Base-by-base conservation (phyloP, 345 rosid genomes). In the Eucalyptus sp. region DNA sequence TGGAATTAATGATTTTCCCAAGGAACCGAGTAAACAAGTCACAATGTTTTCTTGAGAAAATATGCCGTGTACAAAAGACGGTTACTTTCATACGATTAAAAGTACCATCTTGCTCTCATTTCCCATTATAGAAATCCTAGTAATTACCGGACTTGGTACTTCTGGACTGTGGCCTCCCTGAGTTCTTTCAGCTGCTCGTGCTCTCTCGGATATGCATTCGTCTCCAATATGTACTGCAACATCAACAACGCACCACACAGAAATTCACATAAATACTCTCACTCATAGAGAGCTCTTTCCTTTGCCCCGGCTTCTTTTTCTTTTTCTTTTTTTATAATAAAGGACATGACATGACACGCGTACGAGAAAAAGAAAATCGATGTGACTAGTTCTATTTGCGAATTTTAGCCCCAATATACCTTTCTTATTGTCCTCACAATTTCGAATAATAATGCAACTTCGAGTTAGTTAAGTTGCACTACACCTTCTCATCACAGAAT, bases 191-290 rank as follows among this genome's bases (percentile, higher is more conserved):
- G 94, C 33, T 91, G 92, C 56, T 90, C 86, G 56, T 92, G 94
- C 88, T 95, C 96, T 86, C 92, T 92, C 13, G 95, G 96, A 83
- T 90, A 94, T 6, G 90, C 95, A 80, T 90, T 93, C 24, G 94
- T 93, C 50, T 93, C 93, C 16, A 81, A 79, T 8, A 94, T 86
- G 80, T 94, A 94, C 95, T 94, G 89, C 60, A 71, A 48, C 41
- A 66, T 10, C 37, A n/a, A 2, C 13, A 17, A 3, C 33, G 2
- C 12, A 87, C 41, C 33, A 14, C 18, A 29, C 66, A 60, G 29
- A 29, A 62, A 62, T 13, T 3, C 33, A 62, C 71, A 29, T 4
- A 13, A 29, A 13, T 62, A 14, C 71, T 62, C 71, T 29, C 71
- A 29, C 33, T 62, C 7, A 1, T 25, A 27, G 2, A 60, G 31